Evolutionary conservation across 371 early-diverging fungal species (phyloP), one percentile per base, ranked within the genome.

Genomic region (Rhizopus microsporus): DNA sequence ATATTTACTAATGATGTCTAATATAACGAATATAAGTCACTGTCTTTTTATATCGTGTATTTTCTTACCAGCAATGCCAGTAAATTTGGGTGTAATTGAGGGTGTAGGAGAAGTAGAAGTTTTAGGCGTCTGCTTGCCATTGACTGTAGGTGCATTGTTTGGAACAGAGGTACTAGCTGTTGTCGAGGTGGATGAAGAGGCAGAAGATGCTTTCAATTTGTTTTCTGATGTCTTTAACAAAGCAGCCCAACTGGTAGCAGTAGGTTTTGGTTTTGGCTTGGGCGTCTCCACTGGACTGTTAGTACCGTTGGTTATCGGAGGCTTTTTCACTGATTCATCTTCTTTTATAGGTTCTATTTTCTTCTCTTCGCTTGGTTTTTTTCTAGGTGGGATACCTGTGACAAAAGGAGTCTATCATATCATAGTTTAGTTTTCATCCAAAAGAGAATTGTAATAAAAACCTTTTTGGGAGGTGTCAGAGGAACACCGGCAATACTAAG

Each of bases 231-330:
- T 62, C 66, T 70, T 80, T 51, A 74, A 51, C 40, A 88, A 65
- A 10, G 83, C 73, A 12, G 90, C 87, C 88, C 89, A 89, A 63
- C 78, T 83, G 29, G 67, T 17, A 6, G 30, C 47, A 37, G 51
- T 10, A 7, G 65, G 46, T 12, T 65, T 65, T 4, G 72, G 69
- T 59, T 78, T 82, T 23, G 71, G 66, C 16, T 71, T 40, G 29
- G 73, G 54, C 44, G 71, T 57, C 31, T 70, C 67, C 23, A 57
- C 59, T n/a, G 31, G 15, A 48, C 48, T 0, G 58, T n/a, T 45
- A 47, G 35, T 46, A 45, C 60, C 16, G 53, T 16, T 13, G 64
- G 29, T 50, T 57, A 23, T 23, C 23, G 63, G 57, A 60, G 45
- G 53, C 44, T 46, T 32, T 50, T 50, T 8, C 48, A 47, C 35